Conservation (phyloP, 805 yeast species). For the Yarrowia porcina region DNA sequence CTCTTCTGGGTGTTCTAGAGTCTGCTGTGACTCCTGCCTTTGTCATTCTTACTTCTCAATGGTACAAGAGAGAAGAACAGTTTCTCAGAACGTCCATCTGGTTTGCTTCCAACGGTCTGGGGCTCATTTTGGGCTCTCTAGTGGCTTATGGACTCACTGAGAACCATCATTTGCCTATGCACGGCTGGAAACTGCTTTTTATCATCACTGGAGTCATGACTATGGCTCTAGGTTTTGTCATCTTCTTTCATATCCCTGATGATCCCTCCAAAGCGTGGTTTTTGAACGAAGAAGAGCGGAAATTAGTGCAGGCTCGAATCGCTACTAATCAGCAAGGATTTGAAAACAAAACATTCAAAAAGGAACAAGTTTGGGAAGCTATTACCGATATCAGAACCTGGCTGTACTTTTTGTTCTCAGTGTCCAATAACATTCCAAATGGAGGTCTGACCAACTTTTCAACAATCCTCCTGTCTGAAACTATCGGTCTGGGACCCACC, state of each 20-base stretch:
- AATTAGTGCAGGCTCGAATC: conserved; percentile 50
- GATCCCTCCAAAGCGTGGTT: conserved; percentile 50
- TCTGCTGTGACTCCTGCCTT: conserved; percentile 56
- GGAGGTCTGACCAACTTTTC: conserved; percentile 54
- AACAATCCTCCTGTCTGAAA: conserved; percentile 42
- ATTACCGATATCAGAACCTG: conserved; percentile 51
- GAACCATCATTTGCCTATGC: conserved; percentile 38
- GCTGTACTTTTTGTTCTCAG: conserved; percentile 44
- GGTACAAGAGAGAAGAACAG: conserved; percentile 50
- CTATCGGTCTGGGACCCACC: conserved; percentile 1
- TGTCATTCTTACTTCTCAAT: conserved; percentile 54
- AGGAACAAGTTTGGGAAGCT: conserved; percentile 52
- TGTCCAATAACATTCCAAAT: conserved; percentile 46
- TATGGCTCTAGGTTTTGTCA: conserved; percentile 39
- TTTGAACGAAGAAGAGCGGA: conserved; percentile 46
- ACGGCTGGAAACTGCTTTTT: conserved; percentile 54
- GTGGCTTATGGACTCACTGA: conserved; percentile 48
- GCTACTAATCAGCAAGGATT: conserved; percentile 55
- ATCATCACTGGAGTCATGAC: conserved; percentile 58
- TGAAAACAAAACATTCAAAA: conserved; percentile 53
- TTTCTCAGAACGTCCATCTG: conserved; percentile 47
- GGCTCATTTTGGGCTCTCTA: conserved; percentile 48
- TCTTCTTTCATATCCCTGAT: conserved; percentile 47
- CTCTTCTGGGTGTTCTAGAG: conserved; percentile 52
- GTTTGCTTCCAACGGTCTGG: conserved; percentile 46